Evolutionary conservation across 257 asterid genomes (phyloP).

Genomic region (Cruciata laevipes): DNA sequence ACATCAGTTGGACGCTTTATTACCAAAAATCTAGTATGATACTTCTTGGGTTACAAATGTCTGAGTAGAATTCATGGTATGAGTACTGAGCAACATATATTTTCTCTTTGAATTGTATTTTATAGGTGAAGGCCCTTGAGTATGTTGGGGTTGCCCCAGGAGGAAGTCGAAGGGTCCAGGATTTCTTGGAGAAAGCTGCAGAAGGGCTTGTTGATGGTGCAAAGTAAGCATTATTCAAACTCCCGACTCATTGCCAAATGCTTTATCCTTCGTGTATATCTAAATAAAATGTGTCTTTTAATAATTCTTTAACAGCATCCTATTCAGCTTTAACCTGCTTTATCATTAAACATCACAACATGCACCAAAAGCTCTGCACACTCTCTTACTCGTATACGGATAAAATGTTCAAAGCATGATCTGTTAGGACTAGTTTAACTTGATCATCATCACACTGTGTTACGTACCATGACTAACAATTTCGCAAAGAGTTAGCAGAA

Average conservation of each 20-base stretch:
- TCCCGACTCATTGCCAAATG: conserved; percentile 4
- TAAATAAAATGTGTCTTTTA: neutral
- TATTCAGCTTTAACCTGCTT: neutral
- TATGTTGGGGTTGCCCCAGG: conserved; percentile 73
- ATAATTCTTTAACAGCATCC: neutral
- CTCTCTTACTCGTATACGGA: neutral
- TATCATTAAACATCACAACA: neutral
- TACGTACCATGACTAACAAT: no score
- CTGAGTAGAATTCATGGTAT: neutral
- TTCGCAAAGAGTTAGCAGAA: neutral
- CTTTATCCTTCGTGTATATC: neutral
- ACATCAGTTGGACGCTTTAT: conserved; percentile 73
- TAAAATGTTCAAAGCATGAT: neutral
- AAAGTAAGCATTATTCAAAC: conserved; percentile 44
- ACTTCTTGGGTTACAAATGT: neutral
- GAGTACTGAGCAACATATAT: neutral
- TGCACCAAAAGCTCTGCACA: neutral
- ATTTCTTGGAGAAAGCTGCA: conserved; percentile 96
- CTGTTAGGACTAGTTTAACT: neutral
- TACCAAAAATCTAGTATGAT: conserved; percentile 70
- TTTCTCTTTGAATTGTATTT: neutral
- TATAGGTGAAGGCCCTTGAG: conserved; percentile 73
- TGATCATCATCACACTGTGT: neutral
- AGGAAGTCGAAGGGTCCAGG: conserved; percentile 95
- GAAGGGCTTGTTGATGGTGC: conserved; percentile 96